phyloP scores from a whole-genome alignment of 345 rosid genomes.

The Populus simonii region DNA sequence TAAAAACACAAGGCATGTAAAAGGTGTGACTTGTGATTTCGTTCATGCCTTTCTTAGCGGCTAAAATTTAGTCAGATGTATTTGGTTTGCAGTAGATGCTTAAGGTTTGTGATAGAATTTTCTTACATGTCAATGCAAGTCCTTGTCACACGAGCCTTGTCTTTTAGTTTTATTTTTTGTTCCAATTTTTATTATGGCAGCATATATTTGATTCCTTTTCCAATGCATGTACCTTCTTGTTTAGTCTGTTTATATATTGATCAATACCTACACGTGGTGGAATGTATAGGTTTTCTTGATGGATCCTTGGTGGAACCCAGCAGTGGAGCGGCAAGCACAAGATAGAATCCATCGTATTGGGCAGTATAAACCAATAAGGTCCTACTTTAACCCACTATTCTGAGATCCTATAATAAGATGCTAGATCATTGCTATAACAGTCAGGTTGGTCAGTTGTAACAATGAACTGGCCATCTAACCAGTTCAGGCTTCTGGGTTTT shows the following conservation, averaged over 20 bases:
- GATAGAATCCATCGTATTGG: constrained; percentile 98
- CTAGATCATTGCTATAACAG: not conserved
- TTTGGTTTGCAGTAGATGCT: not conserved
- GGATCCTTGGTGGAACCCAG: constrained; percentile 99
- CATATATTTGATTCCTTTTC: not conserved
- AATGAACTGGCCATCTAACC: not conserved
- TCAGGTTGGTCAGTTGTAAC: not conserved
- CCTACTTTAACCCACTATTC: constrained; percentile 6
- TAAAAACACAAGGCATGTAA: not conserved
- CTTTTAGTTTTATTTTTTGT: not conserved
- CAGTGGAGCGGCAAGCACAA: constrained; percentile 94
- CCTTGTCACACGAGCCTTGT: not conserved
- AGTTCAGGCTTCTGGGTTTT: not conserved
- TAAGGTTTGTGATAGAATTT: not conserved
- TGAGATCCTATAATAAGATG: not conserved
- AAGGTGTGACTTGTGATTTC: not conserved
- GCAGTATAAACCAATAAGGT: constrained; percentile 97
- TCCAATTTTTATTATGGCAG: not conserved
- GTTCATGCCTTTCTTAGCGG: no score
- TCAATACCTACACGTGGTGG: not conserved
- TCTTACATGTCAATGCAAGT: not conserved
- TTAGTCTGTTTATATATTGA: not conserved
- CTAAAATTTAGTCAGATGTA: not conserved
- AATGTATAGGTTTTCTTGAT: constrained; percentile 80
- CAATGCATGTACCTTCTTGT: not conserved